Percentiles rank a stretch among this genome's conserved stretches.
These are phyloP conservation scores for Amaranthus hypochondriacus DNA, from an alignment of 148 eudicot species.

Conservation along the genomic window DNA sequence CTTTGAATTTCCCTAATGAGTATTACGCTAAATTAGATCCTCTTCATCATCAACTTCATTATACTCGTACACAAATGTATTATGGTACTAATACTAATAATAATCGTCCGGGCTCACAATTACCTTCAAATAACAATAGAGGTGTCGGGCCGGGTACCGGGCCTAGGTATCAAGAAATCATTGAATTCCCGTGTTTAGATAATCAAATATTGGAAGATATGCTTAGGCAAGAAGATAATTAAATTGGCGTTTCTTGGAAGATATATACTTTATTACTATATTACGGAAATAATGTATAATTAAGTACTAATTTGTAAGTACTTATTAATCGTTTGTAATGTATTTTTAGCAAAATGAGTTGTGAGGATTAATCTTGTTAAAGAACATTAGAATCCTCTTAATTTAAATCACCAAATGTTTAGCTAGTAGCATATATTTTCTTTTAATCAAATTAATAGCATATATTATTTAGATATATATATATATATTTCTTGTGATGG, in stretches of 20 bases:
- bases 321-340: neutral
- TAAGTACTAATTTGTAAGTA: neutral
- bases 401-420: neutral
- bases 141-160: neutral
- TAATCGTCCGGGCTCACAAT: neutral
- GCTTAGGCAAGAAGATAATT: slow-evolving; percentile 33
- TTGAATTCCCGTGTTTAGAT: slow-evolving; percentile 61
- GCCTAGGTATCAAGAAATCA: slow-evolving; percentile 30
- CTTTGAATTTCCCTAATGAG: slow-evolving; percentile 50
- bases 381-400: neutral
- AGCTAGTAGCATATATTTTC: too few relatives aligned
- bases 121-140: neutral
- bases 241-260: neutral
- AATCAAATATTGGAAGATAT: slow-evolving; percentile 56
- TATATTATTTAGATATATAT: too few relatives aligned
- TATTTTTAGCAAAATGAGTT: neutral
- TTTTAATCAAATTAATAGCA: too few relatives aligned
- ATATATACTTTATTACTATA: neutral
- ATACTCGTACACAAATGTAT: slow-evolving; percentile 17
- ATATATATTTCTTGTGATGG: too few relatives aligned
- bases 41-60: slow-evolving; percentile 27
- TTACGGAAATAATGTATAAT: neutral
- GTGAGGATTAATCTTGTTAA: neutral
- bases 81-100: neutral
- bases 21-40: slow-evolving; percentile 34